Evolutionary conservation across 306 rosid genomes (phyloP).

Genomic region (Trifolium fragiferum): DNA sequence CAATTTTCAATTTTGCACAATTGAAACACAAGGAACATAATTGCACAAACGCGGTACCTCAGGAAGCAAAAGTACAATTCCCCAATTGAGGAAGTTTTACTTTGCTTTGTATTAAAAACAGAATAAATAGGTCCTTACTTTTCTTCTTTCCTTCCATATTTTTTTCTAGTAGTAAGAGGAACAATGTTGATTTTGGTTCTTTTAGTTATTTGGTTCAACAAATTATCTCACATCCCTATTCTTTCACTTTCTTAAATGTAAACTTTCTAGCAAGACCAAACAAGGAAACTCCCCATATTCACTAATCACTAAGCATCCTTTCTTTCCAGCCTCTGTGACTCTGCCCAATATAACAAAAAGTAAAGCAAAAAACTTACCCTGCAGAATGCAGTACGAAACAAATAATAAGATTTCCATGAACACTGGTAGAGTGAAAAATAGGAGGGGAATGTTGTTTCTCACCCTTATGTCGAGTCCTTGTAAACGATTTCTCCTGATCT

Average conservation of each 20-base stretch:
- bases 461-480: constrained; percentile 98
- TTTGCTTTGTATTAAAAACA: constrained; percentile 4
- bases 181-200: constrained; percentile 5
- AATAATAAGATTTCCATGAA: constrained; percentile 31
- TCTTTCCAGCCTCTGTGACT: constrained; percentile 7
- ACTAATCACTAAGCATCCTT: constrained; percentile 25
- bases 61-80: constrained; percentile 1
- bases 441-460: constrained; percentile 46
- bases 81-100: background rate
- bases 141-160: constrained; percentile 8
- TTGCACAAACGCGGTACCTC: background rate
- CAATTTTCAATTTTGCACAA: background rate
- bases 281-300: constrained; percentile 21
- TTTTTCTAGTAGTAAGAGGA: constrained; percentile 10
- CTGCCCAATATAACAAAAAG: constrained; percentile 9
- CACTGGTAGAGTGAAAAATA: constrained; percentile 20
- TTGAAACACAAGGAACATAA: background rate
- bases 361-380: constrained; percentile 30
- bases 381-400: constrained; percentile 24
- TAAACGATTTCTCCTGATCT: constrained; percentile 79
- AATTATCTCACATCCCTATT: background rate
- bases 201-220: constrained; percentile 14
- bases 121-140: background rate
- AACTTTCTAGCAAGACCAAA: constrained; percentile 19
- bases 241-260: constrained; percentile 27